Conservation (phyloP, 1,139 yeast genomes). For the Taiozyma sp. region DNA sequence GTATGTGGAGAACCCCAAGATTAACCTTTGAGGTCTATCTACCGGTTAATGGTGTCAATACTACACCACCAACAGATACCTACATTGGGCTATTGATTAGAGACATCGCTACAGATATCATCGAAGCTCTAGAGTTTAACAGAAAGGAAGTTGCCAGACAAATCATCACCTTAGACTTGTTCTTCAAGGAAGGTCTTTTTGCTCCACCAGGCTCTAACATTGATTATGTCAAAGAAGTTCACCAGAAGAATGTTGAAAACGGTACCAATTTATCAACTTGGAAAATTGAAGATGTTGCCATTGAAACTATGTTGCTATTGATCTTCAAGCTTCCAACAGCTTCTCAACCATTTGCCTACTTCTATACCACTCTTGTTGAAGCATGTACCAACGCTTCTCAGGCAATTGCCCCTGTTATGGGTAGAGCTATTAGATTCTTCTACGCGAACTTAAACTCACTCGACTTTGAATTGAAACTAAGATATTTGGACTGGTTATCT, state of each 20-base stretch:
- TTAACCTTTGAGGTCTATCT: constrained; percentile 62
- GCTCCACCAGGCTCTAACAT: constrained; percentile 81
- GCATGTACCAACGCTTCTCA: constrained; percentile 84
- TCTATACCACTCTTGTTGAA: constrained; percentile 81
- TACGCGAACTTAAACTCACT: constrained; percentile 62
- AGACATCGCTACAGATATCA: constrained; percentile 69
- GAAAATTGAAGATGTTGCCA: constrained; percentile 88
- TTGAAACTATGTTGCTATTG: constrained; percentile 76
- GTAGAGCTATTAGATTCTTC: constrained; percentile 84
- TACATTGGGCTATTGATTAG: constrained; percentile 61
- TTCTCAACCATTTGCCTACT: constrained; percentile 67
- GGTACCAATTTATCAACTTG: constrained; percentile 48
- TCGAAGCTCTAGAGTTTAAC: constrained; percentile 81
- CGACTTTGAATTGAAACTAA: constrained; percentile 69
- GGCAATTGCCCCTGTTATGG: constrained; percentile 92
- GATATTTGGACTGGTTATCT: constrained; percentile 89
- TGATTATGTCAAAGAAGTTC: constrained; percentile 53
- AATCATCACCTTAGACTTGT: constrained; percentile 67
- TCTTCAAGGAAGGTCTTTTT: constrained; percentile 64
- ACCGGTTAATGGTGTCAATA: constrained; percentile 46
- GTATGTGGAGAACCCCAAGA: constrained; percentile 53
- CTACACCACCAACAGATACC: constrained; percentile 64
- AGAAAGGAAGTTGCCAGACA: constrained; percentile 85
- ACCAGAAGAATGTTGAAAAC: constrained; percentile 30
- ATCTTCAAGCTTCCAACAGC: constrained; percentile 70